These are phyloP conservation scores for Malus fusca DNA, from an alignment of 306 rosid genomes.

Conservation along the genomic window DNA sequence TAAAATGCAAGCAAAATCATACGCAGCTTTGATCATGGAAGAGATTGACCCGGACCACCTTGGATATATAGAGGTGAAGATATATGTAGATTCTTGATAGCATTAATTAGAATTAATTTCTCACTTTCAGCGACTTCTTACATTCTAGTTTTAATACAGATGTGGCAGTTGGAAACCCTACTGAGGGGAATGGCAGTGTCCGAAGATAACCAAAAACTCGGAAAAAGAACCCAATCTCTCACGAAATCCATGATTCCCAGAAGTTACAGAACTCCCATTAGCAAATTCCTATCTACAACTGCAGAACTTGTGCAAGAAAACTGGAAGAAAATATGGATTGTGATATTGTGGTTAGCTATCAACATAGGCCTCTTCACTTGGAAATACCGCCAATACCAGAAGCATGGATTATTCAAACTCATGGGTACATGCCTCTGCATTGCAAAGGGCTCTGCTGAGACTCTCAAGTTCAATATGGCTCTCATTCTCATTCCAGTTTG, in stretches of 20 bases:
- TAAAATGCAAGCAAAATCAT: constrained; percentile 53
- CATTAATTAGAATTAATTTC: not conserved
- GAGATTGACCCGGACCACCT: constrained; percentile 85
- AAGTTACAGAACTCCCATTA: constrained; percentile 52
- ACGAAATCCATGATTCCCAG: constrained; percentile 64
- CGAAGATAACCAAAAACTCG: constrained; percentile 30
- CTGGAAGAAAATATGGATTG: constrained; percentile 77
- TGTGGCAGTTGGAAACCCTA: constrained; percentile 78
- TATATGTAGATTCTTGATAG: not conserved
- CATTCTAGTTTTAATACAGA: constrained; percentile 31
- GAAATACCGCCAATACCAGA: constrained; percentile 58
- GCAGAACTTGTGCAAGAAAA: constrained; percentile 36
- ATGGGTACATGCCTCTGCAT: constrained; percentile 80
- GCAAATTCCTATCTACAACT: constrained; percentile 18
- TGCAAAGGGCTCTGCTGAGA: constrained; percentile 95
- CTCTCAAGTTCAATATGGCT: constrained; percentile 92
- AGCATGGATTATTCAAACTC: constrained; percentile 35
- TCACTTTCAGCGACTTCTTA: constrained; percentile 3
- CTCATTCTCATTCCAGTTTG: constrained; percentile 76
- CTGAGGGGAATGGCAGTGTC: constrained; percentile 49
- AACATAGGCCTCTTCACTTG: constrained; percentile 50
- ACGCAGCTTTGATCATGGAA: constrained; percentile 91
- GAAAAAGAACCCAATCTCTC: constrained; percentile 28
- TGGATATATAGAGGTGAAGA: constrained; percentile 78
- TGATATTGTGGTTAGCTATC: constrained; percentile 44